A percentile compares a stretch with the other conserved stretches of the same genome.
Conservation (phyloP, 176 grass and related monocot species). For the Hordeum marinum region DNA sequence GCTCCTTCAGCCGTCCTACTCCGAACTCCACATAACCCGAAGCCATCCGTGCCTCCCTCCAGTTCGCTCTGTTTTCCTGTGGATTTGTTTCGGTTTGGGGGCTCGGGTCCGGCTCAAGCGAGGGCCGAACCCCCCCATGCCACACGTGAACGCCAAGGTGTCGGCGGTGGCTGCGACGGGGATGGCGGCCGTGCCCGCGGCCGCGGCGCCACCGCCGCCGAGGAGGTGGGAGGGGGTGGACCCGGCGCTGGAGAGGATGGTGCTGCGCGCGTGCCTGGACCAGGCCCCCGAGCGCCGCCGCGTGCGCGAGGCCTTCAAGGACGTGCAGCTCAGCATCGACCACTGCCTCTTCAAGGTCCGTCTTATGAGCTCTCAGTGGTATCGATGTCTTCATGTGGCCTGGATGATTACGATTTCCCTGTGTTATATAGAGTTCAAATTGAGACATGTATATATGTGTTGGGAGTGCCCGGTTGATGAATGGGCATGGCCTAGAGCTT, state of each 20-base stretch:
- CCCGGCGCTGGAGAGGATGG: conserved; percentile 52
- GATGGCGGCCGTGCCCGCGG: neutral
- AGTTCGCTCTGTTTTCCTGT: too few relatives aligned
- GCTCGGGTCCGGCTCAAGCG: neutral
- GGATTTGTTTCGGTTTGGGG: neutral
- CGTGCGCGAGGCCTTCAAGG: conserved; percentile 80
- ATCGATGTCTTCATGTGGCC: neutral
- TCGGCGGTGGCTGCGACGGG: conserved; percentile 11
- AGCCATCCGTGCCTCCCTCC: neutral
- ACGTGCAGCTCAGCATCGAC: conserved; percentile 70
- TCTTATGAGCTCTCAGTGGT: neutral
- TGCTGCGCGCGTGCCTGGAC: conserved; percentile 62
- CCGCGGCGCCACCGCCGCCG: conserved; percentile 6
- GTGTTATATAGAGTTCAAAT: neutral
- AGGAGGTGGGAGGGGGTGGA: conserved; percentile 63
- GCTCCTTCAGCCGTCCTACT: neutral
- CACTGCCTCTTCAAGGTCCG: conserved; percentile 88
- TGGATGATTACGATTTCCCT: neutral
- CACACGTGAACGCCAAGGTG: conserved; percentile 22
- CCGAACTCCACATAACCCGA: neutral
- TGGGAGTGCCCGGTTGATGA: neutral
- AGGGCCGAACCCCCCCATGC: neutral
- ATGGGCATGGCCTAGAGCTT: neutral
- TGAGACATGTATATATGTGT: neutral
- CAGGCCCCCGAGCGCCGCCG: conserved; percentile 66